Evolutionary conservation across 805 yeast genomes (phyloP), one percentile per base, ranked within the genome.

Genomic region (Zygoascus ofunaensis): DNA sequence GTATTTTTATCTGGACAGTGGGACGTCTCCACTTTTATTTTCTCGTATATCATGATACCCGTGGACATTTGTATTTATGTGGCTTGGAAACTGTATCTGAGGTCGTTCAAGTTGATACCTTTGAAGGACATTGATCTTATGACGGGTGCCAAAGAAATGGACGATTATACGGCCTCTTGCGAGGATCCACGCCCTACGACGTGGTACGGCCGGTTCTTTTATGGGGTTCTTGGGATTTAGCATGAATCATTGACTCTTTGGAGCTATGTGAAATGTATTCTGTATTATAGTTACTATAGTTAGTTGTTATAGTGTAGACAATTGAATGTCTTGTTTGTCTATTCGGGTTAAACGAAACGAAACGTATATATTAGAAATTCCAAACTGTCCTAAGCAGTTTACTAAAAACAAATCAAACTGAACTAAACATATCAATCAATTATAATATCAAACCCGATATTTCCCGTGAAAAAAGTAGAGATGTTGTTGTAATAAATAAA

Each of bases 41-140:
- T 85, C 21, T 74, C 83, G 20, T 85, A 85, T 57, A 68, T 85
- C 45, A 83, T 90, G 14, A 68, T 82, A 33, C 39, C 41, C 12
- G 47, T 49, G n/a, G 53, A 49, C 30, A 71, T 82, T 45, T 62
- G 81, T 39, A 80, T 79, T 59, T 66, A 71, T 37, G 73, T 65
- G 7, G 53, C 74, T 5, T 85, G 79, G 79, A 45, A 71, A 24
- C 23, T 55, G 20, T 43, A 43, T 47, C 45, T 46, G 37, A 43
- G 48, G 26, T 46, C 54, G n/a, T 43, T 44, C 32, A 34, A 45
- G 18, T 37, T 50, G 39, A 39, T 28, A 15, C 45, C 43, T 30
- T 30, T 46, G 17, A 57, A 49, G n/a, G 78, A 80, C 21, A 70
- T 82, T 46, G 94, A 85, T 59, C 76, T 78, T 45, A 82, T 78